Conservation (phyloP, 768 basidiomycete species). For the Mycena rosella region DNA sequence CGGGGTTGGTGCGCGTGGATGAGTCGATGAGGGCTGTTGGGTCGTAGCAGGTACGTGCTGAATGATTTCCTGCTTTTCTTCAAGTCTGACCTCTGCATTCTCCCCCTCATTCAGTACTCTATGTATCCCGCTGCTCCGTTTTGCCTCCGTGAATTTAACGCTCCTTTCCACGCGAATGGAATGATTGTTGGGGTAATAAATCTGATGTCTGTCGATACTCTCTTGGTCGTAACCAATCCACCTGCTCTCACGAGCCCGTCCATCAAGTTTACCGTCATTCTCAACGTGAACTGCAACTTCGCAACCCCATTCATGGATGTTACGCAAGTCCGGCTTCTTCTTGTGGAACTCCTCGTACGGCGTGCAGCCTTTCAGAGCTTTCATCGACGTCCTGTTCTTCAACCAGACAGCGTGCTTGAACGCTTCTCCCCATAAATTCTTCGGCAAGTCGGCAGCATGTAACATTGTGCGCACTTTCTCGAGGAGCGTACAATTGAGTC, state of each 20-base stretch:
- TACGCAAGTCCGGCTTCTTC: neutral
- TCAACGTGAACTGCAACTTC: too few relatives aligned
- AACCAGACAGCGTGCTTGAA: neutral
- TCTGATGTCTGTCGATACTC: too few relatives aligned
- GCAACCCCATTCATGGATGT: too few relatives aligned
- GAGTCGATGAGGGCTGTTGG: too few relatives aligned
- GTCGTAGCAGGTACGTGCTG: neutral
- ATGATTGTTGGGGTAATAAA: neutral
- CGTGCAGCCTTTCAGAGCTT: neutral
- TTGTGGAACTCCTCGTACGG: conserved; percentile 22
- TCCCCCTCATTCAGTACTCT: conserved; percentile 8
- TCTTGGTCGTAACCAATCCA: too few relatives aligned
- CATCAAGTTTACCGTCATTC: too few relatives aligned
- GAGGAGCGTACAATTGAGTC: too few relatives aligned
- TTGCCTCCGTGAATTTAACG: neutral
- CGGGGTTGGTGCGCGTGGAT: neutral
- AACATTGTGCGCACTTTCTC: conserved; percentile 43
- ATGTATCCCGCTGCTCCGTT: neutral
- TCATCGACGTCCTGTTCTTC: neutral
- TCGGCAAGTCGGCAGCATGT: conserved; percentile 40
- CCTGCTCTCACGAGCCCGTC: too few relatives aligned
- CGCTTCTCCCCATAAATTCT: neutral
- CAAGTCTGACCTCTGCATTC: neutral
- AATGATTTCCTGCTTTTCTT: neutral
- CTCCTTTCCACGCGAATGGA: neutral